Evolutionary conservation across 768 basidiomycete genomes (phyloP).

Genomic region (Lentinula aciculospora): DNA sequence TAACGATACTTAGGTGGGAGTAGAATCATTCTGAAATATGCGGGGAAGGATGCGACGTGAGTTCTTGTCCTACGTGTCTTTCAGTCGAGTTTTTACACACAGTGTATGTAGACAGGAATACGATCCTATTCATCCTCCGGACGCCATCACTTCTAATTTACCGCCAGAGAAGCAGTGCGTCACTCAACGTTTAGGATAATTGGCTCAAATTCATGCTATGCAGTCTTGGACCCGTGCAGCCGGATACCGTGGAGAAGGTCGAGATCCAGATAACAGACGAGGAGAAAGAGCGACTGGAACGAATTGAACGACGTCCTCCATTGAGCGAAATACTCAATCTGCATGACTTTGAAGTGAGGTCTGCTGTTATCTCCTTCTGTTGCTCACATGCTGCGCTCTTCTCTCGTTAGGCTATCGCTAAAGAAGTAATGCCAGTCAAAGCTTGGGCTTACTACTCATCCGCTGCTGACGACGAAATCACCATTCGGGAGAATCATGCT

Average conservation of each 20-base stretch:
- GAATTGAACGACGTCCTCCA: constrained; percentile 59
- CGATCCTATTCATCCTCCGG: constrained; percentile 86
- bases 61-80: constrained; percentile 19
- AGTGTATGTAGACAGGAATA: constrained; percentile 54
- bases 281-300: constrained; percentile 63
- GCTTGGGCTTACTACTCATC: constrained; percentile 97
- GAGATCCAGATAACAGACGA: constrained; percentile 60
- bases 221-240: constrained; percentile 71
- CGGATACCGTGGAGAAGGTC: constrained; percentile 56
- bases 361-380: not conserved
- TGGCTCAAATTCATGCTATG: constrained; percentile 3
- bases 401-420: constrained; percentile 65
- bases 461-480: constrained; percentile 95
- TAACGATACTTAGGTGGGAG: constrained; percentile 53
- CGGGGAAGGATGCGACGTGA: constrained; percentile 85
- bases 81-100: not conserved
- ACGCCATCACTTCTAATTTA: constrained; percentile 70
- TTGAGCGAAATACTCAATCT: constrained; percentile 80
- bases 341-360: constrained; percentile 86
- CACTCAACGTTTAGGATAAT: not conserved
- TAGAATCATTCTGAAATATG: constrained; percentile 82
- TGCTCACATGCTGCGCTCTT: not conserved
- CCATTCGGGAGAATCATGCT: constrained; percentile 80
- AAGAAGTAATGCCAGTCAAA: constrained; percentile 73
- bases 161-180: constrained; percentile 81